phyloP scores from a whole-genome alignment of 169 alveolate species.

The Cryptosporidium ubiquitum region DNA sequence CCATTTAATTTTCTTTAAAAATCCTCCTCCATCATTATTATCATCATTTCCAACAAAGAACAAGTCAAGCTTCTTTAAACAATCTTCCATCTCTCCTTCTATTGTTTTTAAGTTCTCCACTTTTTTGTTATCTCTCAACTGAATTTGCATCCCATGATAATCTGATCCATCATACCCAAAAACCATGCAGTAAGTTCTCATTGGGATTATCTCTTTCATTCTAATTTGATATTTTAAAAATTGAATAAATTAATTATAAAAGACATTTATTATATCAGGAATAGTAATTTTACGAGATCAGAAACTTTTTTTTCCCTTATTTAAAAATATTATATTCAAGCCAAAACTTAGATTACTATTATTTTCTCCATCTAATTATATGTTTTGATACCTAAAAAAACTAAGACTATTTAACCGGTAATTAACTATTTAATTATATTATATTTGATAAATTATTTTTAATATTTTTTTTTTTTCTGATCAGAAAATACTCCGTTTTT shows the following conservation, averaged over 20 bases:
- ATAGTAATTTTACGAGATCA: not conserved
- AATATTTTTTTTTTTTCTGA: not conserved
- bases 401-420: not conserved
- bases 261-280: not conserved
- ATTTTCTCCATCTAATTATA: not conserved
- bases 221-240: not conserved
- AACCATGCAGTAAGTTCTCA: conserved; percentile 77
- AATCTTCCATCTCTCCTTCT: conserved; percentile 48
- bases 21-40: not conserved
- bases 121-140: conserved; percentile 58
- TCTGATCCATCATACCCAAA: conserved; percentile 83
- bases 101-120: conserved; percentile 74
- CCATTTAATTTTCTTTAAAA: conserved; percentile 77
- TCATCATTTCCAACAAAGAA: conserved; percentile 1
- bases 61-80: conserved; percentile 18
- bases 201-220: conserved; percentile 33
- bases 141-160: conserved; percentile 87
- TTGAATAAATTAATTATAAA: not conserved
- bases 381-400: not conserved
- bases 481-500: not conserved
- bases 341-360: not conserved
- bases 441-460: not conserved
- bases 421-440: not conserved
- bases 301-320: not conserved
- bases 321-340: not conserved